phyloP scores from a whole-genome alignment of 176 grass and related monocot species.

The Secale cereale region DNA sequence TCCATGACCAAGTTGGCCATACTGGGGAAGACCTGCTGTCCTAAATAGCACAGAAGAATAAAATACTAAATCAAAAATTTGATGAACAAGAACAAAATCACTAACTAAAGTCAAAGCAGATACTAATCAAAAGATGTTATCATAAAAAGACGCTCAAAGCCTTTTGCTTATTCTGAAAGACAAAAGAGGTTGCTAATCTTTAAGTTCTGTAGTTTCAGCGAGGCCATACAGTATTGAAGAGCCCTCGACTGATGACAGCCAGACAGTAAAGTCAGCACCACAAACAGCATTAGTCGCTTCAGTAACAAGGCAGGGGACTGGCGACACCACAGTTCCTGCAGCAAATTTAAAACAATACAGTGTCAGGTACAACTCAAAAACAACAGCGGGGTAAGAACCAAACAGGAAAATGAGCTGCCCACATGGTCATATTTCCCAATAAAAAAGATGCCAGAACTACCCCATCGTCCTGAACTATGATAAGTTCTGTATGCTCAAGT shows the following conservation, averaged over 20 bases:
- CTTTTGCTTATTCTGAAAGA: not conserved
- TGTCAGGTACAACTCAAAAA: conserved; percentile 1
- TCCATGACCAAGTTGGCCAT: conserved; percentile 95
- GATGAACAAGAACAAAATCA: not conserved
- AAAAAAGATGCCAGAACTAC: not conserved
- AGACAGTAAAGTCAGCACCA: conserved; percentile 95
- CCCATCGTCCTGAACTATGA: not conserved
- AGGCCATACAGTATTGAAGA: conserved; percentile 90
- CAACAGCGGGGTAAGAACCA: not conserved
- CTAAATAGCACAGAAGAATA: conserved; percentile 57
- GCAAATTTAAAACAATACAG: conserved; percentile 26
- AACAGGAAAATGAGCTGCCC: not conserved
- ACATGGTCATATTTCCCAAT: not conserved
- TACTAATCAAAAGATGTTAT: conserved; percentile 26
- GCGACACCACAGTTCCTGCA: conserved; percentile 71
- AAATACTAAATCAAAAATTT: conserved; percentile 43
- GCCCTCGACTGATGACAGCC: conserved; percentile 86
- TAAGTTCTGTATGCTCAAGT: conserved; percentile 11
- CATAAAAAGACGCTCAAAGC: not conserved
- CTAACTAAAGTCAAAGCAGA: conserved; percentile 29
- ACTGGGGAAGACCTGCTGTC: conserved; percentile 88
- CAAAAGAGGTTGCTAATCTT: not conserved
- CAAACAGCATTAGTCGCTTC: conserved; percentile 74
- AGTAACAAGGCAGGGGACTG: conserved; percentile 64
- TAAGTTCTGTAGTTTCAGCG: conserved; percentile 7